phyloP scores from a whole-genome alignment of 495 filamentous ascomycete species.

The Rusavskia elegans region DNA sequence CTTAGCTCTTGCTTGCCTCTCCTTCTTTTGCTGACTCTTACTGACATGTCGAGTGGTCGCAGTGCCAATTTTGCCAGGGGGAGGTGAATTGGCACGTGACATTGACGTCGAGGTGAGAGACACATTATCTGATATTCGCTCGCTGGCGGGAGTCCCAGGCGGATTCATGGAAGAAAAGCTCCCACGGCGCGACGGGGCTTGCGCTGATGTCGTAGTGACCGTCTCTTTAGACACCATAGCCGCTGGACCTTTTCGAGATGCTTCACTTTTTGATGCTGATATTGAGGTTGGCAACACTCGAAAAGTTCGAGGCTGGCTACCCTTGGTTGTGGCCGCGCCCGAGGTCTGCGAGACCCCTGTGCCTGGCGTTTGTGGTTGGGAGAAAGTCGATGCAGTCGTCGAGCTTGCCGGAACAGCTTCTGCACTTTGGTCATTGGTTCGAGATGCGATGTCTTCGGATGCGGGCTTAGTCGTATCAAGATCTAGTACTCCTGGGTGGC shows the following conservation, averaged over 20 bases:
- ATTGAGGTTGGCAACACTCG: constrained; percentile 61
- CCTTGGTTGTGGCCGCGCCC: constrained; percentile 28
- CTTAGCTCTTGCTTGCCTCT: constrained; percentile 48
- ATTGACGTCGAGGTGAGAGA: constrained; percentile 61
- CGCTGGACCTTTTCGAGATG: constrained; percentile 24
- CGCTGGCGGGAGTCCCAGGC: constrained; percentile 66
- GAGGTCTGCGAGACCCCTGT: constrained; percentile 29
- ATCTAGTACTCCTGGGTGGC: constrained; percentile 45
- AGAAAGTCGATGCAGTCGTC: constrained; percentile 6
- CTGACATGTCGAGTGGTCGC: constrained; percentile 66
- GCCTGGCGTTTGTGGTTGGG: constrained; percentile 33
- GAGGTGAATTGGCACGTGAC: constrained; percentile 80
- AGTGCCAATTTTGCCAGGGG: constrained; percentile 56
- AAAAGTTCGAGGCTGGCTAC: constrained; percentile 37
- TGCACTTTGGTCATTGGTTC: background rate
- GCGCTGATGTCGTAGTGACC: constrained; percentile 21
- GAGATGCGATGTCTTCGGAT: constrained; percentile 20
- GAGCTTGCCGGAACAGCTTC: background rate
- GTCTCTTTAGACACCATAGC: constrained; percentile 22
- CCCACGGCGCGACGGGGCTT: constrained; percentile 37
- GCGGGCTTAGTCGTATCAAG: constrained; percentile 39
- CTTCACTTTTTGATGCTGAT: constrained; percentile 55
- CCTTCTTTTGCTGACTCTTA: constrained; percentile 84
- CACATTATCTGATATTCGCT: constrained; percentile 62
- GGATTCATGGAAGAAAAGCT: constrained; percentile 45